Evolutionary conservation across 2,329 filamentous ascomycete species (phyloP).

Genomic region (Cladobotryum mycophilum): DNA sequence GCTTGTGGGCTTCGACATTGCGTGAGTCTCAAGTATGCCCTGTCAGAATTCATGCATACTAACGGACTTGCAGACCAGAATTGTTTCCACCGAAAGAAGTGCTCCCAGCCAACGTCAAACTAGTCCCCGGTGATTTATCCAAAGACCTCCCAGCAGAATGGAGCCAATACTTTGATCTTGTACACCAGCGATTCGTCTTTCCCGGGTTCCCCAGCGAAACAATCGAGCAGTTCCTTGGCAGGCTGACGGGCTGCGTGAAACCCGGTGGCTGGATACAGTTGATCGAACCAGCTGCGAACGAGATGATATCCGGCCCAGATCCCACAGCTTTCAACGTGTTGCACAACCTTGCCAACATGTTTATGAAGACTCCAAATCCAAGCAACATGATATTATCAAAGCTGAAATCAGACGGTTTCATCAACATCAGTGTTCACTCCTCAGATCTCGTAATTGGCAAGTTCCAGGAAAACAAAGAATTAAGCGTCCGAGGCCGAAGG

Average conservation of each 20-base stretch:
- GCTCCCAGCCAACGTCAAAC: constrained; percentile 1
- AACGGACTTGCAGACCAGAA: background rate
- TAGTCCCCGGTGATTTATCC: background rate
- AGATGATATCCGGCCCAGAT: constrained; percentile 7
- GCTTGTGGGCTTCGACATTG: constrained; percentile 8
- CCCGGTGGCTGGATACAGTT: constrained; percentile 14
- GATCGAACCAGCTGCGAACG: constrained; percentile 9
- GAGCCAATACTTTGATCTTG: constrained; percentile 10
- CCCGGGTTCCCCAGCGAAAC: constrained; percentile 6
- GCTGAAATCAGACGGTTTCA: background rate
- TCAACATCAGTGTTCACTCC: constrained; percentile 2
- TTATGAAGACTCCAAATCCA: constrained; percentile 5
- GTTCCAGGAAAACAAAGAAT: constrained; percentile 5
- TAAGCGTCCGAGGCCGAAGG: constrained; percentile 5
- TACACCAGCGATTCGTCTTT: constrained; percentile 13
- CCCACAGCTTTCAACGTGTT: constrained; percentile 4
- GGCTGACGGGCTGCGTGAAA: constrained; percentile 10
- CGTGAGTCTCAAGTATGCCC: constrained; percentile 1
- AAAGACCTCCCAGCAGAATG: constrained; percentile 5
- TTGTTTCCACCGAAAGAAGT: background rate
- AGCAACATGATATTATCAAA: background rate
- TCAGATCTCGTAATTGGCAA: constrained; percentile 8
- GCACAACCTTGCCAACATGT: constrained; percentile 3
- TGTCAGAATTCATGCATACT: background rate
- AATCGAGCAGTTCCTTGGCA: background rate